Evolutionary conservation across 2,329 filamentous ascomycete genomes (phyloP).

Genomic region (Penicillium psychrosexuale): DNA sequence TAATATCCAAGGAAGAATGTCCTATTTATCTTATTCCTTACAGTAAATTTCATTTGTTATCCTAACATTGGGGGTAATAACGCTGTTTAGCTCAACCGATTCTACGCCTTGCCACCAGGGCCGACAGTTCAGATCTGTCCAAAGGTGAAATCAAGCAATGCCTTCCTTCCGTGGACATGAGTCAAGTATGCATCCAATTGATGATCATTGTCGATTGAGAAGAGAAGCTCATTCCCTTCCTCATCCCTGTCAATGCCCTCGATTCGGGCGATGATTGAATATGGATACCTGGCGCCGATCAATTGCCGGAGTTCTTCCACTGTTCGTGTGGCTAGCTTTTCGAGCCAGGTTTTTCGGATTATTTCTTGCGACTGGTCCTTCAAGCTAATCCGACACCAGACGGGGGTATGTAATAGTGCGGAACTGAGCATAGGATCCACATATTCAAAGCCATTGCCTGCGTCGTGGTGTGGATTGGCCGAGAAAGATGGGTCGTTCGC

Average conservation of each 20-base stretch:
- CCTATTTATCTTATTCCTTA: neutral
- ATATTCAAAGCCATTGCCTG: constrained; percentile 33
- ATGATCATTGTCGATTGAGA: constrained; percentile 66
- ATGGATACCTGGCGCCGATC: constrained; percentile 60
- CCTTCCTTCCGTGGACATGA: constrained; percentile 58
- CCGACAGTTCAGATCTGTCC: constrained; percentile 21
- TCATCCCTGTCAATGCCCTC: constrained; percentile 64
- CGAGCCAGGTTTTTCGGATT: constrained; percentile 59
- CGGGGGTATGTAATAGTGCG: constrained; percentile 48
- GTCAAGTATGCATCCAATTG: constrained; percentile 70
- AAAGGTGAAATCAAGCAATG: constrained; percentile 50
- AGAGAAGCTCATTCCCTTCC: constrained; percentile 59
- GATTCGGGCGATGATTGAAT: constrained; percentile 57
- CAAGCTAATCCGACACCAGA: constrained; percentile 68
- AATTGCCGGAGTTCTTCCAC: constrained; percentile 62
- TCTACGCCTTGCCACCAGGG: neutral
- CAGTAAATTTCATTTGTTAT: neutral
- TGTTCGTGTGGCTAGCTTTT: constrained; percentile 57
- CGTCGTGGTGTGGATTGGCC: constrained; percentile 34
- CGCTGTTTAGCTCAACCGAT: neutral
- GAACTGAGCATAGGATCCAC: constrained; percentile 38
- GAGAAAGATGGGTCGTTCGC: constrained; percentile 49
- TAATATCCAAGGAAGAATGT: neutral
- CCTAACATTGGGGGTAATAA: neutral
- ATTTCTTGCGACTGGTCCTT: constrained; percentile 53